These are phyloP conservation scores for Yarrowia sp. DNA, from an alignment of 805 yeast species.

Conservation along the genomic window DNA sequence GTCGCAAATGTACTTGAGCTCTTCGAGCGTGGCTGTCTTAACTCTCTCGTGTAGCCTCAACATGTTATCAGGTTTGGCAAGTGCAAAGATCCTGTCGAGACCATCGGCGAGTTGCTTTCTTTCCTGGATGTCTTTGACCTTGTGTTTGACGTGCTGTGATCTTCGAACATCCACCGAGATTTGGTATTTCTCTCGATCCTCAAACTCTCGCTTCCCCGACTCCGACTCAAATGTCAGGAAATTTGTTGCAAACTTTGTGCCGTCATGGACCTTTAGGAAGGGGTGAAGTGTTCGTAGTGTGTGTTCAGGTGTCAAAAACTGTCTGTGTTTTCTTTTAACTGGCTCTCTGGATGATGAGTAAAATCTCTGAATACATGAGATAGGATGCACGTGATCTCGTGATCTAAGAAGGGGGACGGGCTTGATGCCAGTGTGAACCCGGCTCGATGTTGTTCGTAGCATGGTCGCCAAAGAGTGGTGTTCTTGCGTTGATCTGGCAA, in stretches of 20 bases:
- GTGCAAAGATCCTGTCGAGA: not conserved
- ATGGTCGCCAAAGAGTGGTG: not conserved
- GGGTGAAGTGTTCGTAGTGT: slow-evolving; percentile 1
- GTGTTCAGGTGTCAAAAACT: not conserved
- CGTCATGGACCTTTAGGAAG: not conserved
- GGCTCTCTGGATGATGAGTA: not conserved
- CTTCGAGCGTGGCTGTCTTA: not conserved
- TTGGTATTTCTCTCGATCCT: not conserved
- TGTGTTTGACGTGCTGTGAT: not conserved
- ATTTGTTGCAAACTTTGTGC: not conserved
- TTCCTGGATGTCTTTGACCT: not conserved
- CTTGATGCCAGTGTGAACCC: not conserved
- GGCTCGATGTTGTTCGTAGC: slow-evolving; percentile 2
- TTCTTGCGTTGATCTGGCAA: not conserved
- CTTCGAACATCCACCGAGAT: not conserved
- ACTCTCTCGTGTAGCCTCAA: not conserved
- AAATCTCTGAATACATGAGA: not conserved
- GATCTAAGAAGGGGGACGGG: not conserved
- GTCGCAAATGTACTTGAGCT: not conserved
- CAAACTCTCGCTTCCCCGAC: slow-evolving; percentile 1
- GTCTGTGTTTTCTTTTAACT: not conserved
- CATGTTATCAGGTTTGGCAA: not conserved
- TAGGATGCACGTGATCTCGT: not conserved
- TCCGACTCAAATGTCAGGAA: not conserved
- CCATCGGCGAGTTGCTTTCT: not conserved